Conservation (phyloP, 129 eudicot genomes). For the Chrysanthemum makinoi region DNA sequence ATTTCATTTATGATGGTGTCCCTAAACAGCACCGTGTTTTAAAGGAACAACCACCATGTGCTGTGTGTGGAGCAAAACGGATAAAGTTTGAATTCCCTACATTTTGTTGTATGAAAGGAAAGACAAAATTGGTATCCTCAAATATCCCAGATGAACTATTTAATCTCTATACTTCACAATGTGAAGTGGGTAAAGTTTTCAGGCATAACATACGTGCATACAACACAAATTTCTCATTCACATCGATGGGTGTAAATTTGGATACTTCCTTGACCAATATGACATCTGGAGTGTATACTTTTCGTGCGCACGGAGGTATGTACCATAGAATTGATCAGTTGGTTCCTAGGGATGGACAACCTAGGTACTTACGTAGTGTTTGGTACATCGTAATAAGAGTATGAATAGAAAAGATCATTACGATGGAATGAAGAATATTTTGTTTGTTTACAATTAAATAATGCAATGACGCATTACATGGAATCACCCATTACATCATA, state of each 20-base stretch:
- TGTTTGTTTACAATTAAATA: no score
- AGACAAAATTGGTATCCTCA: constrained; percentile 7
- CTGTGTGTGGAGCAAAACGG: not conserved
- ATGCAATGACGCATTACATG: no score
- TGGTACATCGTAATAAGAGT: no score
- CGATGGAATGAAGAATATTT: no score
- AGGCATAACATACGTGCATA: not conserved
- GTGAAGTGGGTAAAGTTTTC: not conserved
- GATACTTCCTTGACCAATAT: not conserved
- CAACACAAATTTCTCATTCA: constrained; percentile 1
- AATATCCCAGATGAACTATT: not conserved
- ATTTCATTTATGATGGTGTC: not conserved
- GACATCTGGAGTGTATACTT: constrained; percentile 10
- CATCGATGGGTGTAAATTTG: not conserved
- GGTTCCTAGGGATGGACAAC: not conserved
- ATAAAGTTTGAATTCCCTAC: constrained; percentile 2
- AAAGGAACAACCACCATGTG: not conserved
- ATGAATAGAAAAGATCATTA: no score
- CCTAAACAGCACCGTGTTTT: not conserved
- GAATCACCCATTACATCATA: no score
- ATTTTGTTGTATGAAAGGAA: constrained; percentile 3
- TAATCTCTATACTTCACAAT: not conserved
- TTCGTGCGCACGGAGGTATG: not conserved
- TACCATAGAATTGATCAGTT: not conserved
- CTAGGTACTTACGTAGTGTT: not conserved